These are phyloP conservation scores for Boletus sp. DNA, from an alignment of 1,284 basidiomycete species.

Conservation along the genomic window DNA sequence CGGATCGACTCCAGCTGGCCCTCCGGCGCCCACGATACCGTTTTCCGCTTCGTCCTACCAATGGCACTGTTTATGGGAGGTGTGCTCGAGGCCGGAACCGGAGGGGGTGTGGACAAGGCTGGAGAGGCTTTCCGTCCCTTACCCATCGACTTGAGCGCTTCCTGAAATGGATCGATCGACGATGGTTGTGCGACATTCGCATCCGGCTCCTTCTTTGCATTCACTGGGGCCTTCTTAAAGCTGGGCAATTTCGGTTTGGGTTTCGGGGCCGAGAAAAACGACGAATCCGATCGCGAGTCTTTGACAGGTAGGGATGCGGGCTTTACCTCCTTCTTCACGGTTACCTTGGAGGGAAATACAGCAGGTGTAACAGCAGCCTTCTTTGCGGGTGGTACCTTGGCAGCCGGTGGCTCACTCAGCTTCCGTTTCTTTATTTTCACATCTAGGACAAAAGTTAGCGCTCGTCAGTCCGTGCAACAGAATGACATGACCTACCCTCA, in stretches of 20 bases:
- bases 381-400: constrained; percentile 54
- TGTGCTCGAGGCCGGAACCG: constrained; percentile 31
- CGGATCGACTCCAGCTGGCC: constrained; percentile 65
- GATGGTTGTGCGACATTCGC: constrained; percentile 70
- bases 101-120: constrained; percentile 39
- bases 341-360: constrained; percentile 30
- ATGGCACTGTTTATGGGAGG: constrained; percentile 34
- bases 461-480: constrained; percentile 26
- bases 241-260: constrained; percentile 75
- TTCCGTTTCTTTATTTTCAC: constrained; percentile 71
- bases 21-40: constrained; percentile 73
- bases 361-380: constrained; percentile 51
- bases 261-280: constrained; percentile 80
- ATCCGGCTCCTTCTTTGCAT: constrained; percentile 51
- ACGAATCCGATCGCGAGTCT: constrained; percentile 76
- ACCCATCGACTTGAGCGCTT: constrained; percentile 69
- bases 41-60: constrained; percentile 63
- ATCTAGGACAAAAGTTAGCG: constrained; percentile 40
- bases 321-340: constrained; percentile 45
- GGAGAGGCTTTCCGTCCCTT: constrained; percentile 56
- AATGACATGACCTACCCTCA: constrained; percentile 72
- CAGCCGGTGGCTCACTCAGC: constrained; percentile 43
- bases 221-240: constrained; percentile 66
- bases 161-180: constrained; percentile 73
- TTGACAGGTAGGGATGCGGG: constrained; percentile 48